Percentiles rank a stretch among this genome's conserved stretches.
phyloP scores from a whole-genome alignment of 106 monocot species.

The Allium sativum region DNA sequence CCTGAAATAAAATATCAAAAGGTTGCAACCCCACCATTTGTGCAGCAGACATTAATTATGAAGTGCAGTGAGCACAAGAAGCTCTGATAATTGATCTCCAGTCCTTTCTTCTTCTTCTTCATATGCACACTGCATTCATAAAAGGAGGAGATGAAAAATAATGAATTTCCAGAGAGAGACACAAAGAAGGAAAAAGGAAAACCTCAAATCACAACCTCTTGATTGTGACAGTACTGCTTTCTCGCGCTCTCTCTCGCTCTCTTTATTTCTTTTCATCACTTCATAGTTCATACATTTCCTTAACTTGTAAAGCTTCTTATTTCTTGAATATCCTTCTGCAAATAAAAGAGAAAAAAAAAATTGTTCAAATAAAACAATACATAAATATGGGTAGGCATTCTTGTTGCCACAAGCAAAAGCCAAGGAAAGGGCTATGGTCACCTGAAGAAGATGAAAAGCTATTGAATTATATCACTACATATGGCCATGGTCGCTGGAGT shows the following conservation, averaged over 20 bases:
- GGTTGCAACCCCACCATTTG: constrained; percentile 27
- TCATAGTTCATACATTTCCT: not conserved
- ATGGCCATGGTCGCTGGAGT: constrained; percentile 37
- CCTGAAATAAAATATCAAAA: constrained; percentile 11
- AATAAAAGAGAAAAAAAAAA: too few species aligned
- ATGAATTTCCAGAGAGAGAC: not conserved
- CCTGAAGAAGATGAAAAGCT: constrained; percentile 41
- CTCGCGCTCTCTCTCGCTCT: not conserved
- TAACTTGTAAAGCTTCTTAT: too few species aligned
- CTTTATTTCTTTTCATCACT: not conserved
- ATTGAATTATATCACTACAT: constrained; percentile 20
- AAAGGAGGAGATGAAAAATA: not conserved
- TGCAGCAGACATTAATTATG: constrained; percentile 23
- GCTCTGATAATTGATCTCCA: constrained; percentile 8
- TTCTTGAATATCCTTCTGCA: too few species aligned
- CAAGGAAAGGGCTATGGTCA: constrained; percentile 34
- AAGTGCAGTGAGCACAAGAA: constrained; percentile 9
- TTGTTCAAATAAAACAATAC: too few species aligned
- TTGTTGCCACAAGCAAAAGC: constrained; percentile 36
- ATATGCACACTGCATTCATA: not conserved
- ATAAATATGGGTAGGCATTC: constrained; percentile 30
- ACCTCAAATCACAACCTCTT: constrained; percentile 36
- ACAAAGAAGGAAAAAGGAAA: constrained; percentile 1
- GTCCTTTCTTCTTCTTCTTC: constrained; percentile 7
- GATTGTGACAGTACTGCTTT: constrained; percentile 15